These are phyloP conservation scores for Diaporthe australafricana DNA, from an alignment of 2,329 filamentous ascomycete species.

Conservation along the genomic window DNA sequence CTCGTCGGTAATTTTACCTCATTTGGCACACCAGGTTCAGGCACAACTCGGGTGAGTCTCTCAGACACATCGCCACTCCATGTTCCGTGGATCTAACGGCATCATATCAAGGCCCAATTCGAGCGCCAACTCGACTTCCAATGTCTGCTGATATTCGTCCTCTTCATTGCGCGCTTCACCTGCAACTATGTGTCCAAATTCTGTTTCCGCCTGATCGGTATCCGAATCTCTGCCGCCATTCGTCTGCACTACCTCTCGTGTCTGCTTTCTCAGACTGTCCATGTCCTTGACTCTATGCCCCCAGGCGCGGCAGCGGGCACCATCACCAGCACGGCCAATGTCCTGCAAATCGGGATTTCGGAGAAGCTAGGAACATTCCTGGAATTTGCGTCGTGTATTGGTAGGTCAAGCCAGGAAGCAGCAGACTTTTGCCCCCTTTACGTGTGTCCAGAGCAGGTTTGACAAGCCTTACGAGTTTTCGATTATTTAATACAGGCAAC, in stretches of 20 bases:
- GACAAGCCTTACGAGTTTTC: not conserved
- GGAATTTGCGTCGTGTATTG: slow-evolving; percentile 64
- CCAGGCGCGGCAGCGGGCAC: slow-evolving; percentile 71
- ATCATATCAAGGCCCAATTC: not conserved
- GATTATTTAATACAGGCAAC: not conserved
- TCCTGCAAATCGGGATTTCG: slow-evolving; percentile 73
- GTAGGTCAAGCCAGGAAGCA: slow-evolving; percentile 18
- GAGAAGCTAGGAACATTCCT: slow-evolving; percentile 71
- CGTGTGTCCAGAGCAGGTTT: not conserved
- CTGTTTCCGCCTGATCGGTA: slow-evolving; percentile 70
- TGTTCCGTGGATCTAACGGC: not conserved
- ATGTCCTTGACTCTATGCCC: slow-evolving; percentile 75
- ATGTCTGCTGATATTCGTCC: slow-evolving; percentile 28
- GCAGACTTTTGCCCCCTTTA: not conserved
- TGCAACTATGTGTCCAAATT: slow-evolving; percentile 53
- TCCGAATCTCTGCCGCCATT: slow-evolving; percentile 70
- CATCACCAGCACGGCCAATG: slow-evolving; percentile 73
- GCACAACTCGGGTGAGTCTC: slow-evolving; percentile 23
- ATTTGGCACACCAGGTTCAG: slow-evolving; percentile 40
- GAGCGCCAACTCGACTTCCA: slow-evolving; percentile 20
- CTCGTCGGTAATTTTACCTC: slow-evolving; percentile 58
- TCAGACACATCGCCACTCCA: not conserved
- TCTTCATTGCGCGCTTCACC: slow-evolving; percentile 27
- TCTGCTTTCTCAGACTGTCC: slow-evolving; percentile 74
- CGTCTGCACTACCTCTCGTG: slow-evolving; percentile 73